phyloP scores from a whole-genome alignment of 345 rosid genomes.

The Schrenkiella parvula region DNA sequence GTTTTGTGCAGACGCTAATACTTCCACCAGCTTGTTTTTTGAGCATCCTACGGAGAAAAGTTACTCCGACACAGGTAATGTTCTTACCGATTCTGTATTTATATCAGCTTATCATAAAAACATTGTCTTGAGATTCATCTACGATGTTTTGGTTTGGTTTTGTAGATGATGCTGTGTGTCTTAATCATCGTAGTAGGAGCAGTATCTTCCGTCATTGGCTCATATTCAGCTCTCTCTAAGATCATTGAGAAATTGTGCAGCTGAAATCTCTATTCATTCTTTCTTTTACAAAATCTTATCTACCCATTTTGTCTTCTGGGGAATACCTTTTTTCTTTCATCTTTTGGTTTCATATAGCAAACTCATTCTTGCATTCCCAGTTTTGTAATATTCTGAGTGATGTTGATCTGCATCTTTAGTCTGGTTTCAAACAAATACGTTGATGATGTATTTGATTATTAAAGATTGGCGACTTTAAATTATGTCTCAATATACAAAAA shows the following conservation, averaged over 20 bases:
- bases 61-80: constrained; percentile 52
- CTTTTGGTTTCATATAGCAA: constrained; percentile 7
- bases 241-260: constrained; percentile 48
- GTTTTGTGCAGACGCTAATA: constrained; percentile 62
- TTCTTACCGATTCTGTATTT: background rate
- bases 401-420: constrained; percentile 1
- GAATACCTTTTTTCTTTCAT: background rate
- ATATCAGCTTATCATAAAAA: background rate
- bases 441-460: background rate
- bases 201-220: constrained; percentile 60
- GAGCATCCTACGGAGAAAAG: constrained; percentile 62
- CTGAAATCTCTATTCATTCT: constrained; percentile 25
- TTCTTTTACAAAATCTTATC: background rate
- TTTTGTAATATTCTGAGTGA: constrained; percentile 21
- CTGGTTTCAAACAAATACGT: constrained; percentile 14
- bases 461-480: background rate
- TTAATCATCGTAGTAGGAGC: constrained; percentile 59
- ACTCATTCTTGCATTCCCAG: constrained; percentile 21
- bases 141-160: constrained; percentile 7
- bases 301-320: constrained; percentile 38
- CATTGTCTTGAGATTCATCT: background rate
- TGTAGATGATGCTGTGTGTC: constrained; percentile 51
- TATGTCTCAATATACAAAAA: background rate
- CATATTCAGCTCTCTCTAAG: constrained; percentile 64
- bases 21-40: constrained; percentile 87